Conservation (phyloP, 2,329 filamentous ascomycete species). For the Knufia petricola region DNA sequence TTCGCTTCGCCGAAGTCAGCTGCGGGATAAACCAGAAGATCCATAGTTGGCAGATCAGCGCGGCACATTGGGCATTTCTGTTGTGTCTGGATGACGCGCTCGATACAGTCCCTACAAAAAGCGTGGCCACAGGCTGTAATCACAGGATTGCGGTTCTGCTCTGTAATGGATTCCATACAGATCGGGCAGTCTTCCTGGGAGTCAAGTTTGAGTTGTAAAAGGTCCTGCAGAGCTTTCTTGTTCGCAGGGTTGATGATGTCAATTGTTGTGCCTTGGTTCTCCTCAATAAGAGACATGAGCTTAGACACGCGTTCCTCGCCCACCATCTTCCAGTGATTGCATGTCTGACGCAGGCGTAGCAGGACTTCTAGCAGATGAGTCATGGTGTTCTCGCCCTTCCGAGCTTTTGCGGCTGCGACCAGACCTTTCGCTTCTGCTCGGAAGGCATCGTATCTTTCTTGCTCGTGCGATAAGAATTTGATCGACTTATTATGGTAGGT, state of each 20-base stretch:
- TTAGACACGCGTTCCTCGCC: conserved; percentile 58
- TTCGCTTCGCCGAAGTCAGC: conserved; percentile 44
- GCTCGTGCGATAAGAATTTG: conserved; percentile 62
- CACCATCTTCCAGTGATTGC: conserved; percentile 80
- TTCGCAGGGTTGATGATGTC: conserved; percentile 61
- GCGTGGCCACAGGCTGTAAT: conserved; percentile 79
- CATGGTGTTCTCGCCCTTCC: conserved; percentile 48
- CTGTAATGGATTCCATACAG: conserved; percentile 49
- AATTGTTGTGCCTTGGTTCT: conserved; percentile 49
- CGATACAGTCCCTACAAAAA: conserved; percentile 67
- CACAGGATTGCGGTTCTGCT: conserved; percentile 59
- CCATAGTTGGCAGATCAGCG: conserved; percentile 49
- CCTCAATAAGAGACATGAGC: conserved; percentile 60
- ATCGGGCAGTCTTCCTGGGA: conserved; percentile 74
- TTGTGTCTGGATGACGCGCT: conserved; percentile 62
- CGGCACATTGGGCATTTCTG: conserved; percentile 80
- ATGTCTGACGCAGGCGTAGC: conserved; percentile 73
- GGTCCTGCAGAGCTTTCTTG: conserved; percentile 58
- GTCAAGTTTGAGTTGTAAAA: conserved; percentile 68
- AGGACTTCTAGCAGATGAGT: conserved; percentile 70
- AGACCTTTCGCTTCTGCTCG: conserved; percentile 66
- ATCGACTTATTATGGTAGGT: conserved; percentile 70
- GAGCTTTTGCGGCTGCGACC: conserved; percentile 32
- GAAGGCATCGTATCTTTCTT: conserved; percentile 57
- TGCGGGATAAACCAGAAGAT: conserved; percentile 57